Conservation (phyloP, 257 asterid species). For the Forsythia viridissima region DNA sequence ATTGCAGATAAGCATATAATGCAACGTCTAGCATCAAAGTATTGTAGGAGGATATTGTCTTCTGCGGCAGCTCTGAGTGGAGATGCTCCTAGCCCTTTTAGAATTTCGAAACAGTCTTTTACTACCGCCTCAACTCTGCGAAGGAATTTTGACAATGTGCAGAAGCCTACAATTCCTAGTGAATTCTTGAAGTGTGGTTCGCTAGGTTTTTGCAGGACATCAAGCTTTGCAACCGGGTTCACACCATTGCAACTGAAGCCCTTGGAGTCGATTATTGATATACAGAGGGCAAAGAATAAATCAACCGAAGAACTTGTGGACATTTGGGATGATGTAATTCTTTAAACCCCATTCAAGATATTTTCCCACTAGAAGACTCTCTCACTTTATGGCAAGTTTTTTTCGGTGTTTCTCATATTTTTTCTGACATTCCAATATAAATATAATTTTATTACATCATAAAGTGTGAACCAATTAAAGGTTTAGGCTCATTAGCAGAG, state of each 20-base stretch:
- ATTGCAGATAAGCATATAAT: constrained; percentile 46
- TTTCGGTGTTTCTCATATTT: background rate
- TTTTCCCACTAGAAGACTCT: constrained; percentile 7
- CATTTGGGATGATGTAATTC: constrained; percentile 86
- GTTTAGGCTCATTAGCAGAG: background rate
- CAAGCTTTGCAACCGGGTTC: constrained; percentile 79
- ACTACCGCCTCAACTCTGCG: constrained; percentile 30
- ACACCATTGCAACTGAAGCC: constrained; percentile 72
- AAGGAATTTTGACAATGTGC: constrained; percentile 33
- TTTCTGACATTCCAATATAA: background rate
- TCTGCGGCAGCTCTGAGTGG: constrained; percentile 27
- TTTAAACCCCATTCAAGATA: constrained; percentile 6
- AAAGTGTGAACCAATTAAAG: background rate
- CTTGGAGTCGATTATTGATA: constrained; percentile 68
- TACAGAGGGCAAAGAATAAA: constrained; percentile 74
- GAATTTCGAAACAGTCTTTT: constrained; percentile 27
- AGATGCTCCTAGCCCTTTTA: constrained; percentile 29
- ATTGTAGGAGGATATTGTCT: constrained; percentile 39
- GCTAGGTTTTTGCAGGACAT: constrained; percentile 49
- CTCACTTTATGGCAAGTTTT: constrained; percentile 5
- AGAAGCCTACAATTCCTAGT: constrained; percentile 33
- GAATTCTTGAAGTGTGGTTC: constrained; percentile 48
- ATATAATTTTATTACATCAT: background rate
- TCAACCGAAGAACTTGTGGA: constrained; percentile 75
- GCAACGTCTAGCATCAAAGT: constrained; percentile 42